A percentile compares a stretch with the other conserved stretches of the same genome.
phyloP scores from a whole-genome alignment of 2,329 filamentous ascomycete species.

The Xylaria sp. region DNA sequence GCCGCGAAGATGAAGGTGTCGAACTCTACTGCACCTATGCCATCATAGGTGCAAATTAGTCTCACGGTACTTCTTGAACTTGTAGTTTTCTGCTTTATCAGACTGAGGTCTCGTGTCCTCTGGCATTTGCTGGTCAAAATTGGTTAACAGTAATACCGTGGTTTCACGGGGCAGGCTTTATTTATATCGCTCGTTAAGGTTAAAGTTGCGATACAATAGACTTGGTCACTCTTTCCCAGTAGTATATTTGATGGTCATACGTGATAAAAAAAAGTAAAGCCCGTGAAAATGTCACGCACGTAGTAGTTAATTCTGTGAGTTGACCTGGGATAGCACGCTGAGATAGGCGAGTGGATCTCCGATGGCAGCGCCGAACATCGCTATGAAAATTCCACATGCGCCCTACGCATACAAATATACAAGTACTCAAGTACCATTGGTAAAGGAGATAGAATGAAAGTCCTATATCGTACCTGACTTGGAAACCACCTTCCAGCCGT shows the following conservation, averaged over 20 bases:
- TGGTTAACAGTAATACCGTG: constrained; percentile 33
- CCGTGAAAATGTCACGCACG: not conserved
- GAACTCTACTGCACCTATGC: constrained; percentile 10
- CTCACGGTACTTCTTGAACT: constrained; percentile 35
- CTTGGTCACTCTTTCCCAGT: constrained; percentile 40
- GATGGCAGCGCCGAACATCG: constrained; percentile 34
- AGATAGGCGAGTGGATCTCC: constrained; percentile 23
- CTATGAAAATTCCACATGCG: constrained; percentile 25
- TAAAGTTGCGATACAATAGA: constrained; percentile 40
- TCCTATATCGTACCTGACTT: too few relatives aligned
- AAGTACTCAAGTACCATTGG: not conserved
- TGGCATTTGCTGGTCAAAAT: constrained; percentile 27
- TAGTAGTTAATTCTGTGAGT: not conserved
- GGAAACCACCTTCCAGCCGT: too few relatives aligned
- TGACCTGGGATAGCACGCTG: not conserved
- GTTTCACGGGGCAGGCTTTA: constrained; percentile 33
- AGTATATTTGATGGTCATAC: not conserved
- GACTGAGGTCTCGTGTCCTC: constrained; percentile 26
- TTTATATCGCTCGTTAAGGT: constrained; percentile 40
- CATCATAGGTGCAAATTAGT: constrained; percentile 9
- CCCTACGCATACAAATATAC: not conserved
- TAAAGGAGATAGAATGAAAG: too few relatives aligned
- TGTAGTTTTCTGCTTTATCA: constrained; percentile 43
- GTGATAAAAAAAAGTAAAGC: not conserved
- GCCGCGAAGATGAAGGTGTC: constrained; percentile 16